phyloP scores from a whole-genome alignment of 2,329 filamentous ascomycete genomes.

The Tolypocladium endophyticum region DNA sequence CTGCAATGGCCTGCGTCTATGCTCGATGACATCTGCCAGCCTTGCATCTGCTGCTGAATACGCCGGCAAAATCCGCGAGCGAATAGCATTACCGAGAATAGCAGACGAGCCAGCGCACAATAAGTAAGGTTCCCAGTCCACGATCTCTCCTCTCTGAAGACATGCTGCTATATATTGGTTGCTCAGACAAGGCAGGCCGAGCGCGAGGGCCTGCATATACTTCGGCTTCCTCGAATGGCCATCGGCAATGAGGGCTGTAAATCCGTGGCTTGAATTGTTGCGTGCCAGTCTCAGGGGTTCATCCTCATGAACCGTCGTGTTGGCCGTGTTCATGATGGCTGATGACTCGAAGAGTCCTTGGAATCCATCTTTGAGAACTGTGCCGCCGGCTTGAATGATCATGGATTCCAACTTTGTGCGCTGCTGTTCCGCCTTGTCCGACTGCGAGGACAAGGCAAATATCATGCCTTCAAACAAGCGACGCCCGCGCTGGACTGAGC shows the following conservation, averaged over 20 bases:
- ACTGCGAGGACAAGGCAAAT: slow-evolving; percentile 71
- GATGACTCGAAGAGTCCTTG: slow-evolving; percentile 61
- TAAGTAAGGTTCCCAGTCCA: slow-evolving; percentile 73
- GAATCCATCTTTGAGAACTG: slow-evolving; percentile 64
- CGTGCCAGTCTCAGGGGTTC: slow-evolving; percentile 40
- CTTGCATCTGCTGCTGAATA: slow-evolving; percentile 49
- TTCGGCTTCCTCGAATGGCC: slow-evolving; percentile 78
- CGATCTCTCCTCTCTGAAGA: slow-evolving; percentile 44
- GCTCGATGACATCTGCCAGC: slow-evolving; percentile 45
- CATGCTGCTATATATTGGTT: slow-evolving; percentile 73
- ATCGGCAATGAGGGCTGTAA: slow-evolving; percentile 79
- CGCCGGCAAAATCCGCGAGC: slow-evolving; percentile 57
- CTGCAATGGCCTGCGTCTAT: slow-evolving; percentile 52
- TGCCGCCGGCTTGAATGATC: slow-evolving; percentile 63
- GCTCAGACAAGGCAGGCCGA: slow-evolving; percentile 79
- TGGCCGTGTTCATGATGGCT: slow-evolving; percentile 21
- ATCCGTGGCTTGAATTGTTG: slow-evolving; percentile 49
- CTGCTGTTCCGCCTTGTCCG: slow-evolving; percentile 27
- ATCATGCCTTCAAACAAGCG: slow-evolving; percentile 68
- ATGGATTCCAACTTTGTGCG: slow-evolving; percentile 40
- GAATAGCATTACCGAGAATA: slow-evolving; percentile 65
- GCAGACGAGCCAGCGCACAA: slow-evolving; percentile 74
- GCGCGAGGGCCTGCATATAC: slow-evolving; percentile 86
- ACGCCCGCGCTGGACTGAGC: slow-evolving; percentile 12
- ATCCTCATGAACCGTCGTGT: slow-evolving; percentile 17